Base-by-base conservation (phyloP, 257 asterid species). In the Solanum corneliomulleri region DNA sequence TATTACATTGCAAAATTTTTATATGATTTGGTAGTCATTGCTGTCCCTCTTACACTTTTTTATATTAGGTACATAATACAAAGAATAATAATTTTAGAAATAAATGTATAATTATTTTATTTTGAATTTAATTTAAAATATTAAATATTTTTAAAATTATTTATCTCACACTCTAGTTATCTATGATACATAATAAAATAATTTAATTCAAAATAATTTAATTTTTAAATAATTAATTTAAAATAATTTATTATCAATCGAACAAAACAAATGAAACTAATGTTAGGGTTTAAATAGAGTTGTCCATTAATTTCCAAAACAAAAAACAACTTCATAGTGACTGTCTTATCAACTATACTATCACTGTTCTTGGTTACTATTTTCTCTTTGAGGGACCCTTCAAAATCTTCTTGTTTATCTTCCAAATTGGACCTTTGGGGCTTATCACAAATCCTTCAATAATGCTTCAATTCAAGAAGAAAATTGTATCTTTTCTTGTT, bases 1-100 rank as follows among this genome's bases (percentile, higher is more conserved):
- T 8, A 13, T 14, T 7, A 75, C 82, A 75, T 9, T 15, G 41
- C 9, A 75, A 41, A 3, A 0, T 3, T 4, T 29, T 80, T 42
- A 66, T 70, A 66, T 60, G 66, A 66, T 84, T 84, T 9, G 81
- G 87, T 84, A 64, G 87, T 41, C 87, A 66, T 84, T 84, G 87
- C 81, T 84, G 81, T 62, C 87, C 80, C 81, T 42, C 58, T 47
- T 66, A 11, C 2, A 1, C 5, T 13, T 31, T 84, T 84, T 62
- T 18, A 66, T 42, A 66, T 64, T 66, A 15, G 25, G 62, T 5
- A 37, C 39, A 37, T 37, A 37, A 37, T 37, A 37, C 6, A 35
- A 1, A 37, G 39, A 37, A 37, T 37, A 35, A 37, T 37, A 37
- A 66, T 42, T 42, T 64, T 41, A 15, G 39, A 23, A 52, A 52